Evolutionary conservation across 768 basidiomycete genomes (phyloP).

Genomic region (Boletus rubescentipes): DNA sequence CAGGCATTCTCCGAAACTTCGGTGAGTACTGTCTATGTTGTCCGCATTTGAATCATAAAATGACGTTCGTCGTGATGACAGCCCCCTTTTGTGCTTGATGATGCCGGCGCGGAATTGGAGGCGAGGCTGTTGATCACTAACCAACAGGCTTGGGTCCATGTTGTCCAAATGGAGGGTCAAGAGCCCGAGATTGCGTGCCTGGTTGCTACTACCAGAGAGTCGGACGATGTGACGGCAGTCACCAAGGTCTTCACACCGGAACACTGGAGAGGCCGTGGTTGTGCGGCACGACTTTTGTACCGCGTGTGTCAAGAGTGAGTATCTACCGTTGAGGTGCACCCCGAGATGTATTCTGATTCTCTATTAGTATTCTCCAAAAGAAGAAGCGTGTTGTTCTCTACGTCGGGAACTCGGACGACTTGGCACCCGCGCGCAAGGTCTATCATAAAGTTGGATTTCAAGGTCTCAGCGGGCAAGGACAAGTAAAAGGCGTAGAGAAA

Average conservation of each 20-base stretch:
- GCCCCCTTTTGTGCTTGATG: conserved; percentile 55
- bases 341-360: conserved; percentile 1
- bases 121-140: conserved; percentile 48
- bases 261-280: conserved; percentile 50
- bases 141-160: conserved; percentile 59
- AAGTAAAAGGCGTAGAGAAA: conserved; percentile 13
- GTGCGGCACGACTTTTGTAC: conserved; percentile 61
- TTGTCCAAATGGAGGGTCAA: conserved; percentile 29
- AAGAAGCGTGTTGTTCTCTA: conserved; percentile 51
- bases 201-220: conserved; percentile 67
- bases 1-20: conserved; percentile 57
- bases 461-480: conserved; percentile 9
- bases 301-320: conserved; percentile 56
- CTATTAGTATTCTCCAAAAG: conserved; percentile 31
- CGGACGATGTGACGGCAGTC: conserved; percentile 55
- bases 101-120: conserved; percentile 45
- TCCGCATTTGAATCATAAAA: not conserved
- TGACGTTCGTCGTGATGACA: conserved; percentile 18
- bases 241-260: conserved; percentile 71
- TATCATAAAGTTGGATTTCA: conserved; percentile 25
- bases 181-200: conserved; percentile 55
- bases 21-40: conserved; percentile 37
- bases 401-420: conserved; percentile 43
- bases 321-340: not conserved
- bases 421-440: conserved; percentile 20